Evolutionary conservation across 768 basidiomycete species (phyloP).

Genomic region (Hemileccinum rubropunctum): DNA sequence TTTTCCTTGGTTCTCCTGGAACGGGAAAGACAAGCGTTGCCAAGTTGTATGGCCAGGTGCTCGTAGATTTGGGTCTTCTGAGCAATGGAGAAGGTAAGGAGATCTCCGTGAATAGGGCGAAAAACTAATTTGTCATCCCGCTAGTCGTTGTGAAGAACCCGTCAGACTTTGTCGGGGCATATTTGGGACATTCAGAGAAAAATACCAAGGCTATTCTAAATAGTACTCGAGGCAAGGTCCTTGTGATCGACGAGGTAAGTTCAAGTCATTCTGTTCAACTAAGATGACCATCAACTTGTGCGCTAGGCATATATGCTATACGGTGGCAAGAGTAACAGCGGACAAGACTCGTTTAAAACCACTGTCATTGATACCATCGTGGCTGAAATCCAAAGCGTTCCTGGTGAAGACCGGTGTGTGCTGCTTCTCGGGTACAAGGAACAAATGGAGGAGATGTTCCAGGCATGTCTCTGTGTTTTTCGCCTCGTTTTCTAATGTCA

Average conservation of each 20-base stretch:
- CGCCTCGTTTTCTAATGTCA: not conserved
- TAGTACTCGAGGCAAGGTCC: slow-evolving; percentile 58
- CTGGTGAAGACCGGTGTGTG: slow-evolving; percentile 70
- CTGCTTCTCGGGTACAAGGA: slow-evolving; percentile 64
- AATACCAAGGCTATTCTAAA: slow-evolving; percentile 65
- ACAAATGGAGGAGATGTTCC: slow-evolving; percentile 73
- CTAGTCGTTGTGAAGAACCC: slow-evolving; percentile 68
- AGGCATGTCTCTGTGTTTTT: slow-evolving; percentile 37
- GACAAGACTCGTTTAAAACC: slow-evolving; percentile 54
- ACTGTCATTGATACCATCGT: slow-evolving; percentile 75
- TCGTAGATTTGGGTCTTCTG: slow-evolving; percentile 60
- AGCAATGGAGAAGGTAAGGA: slow-evolving; percentile 68
- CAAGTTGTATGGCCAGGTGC: slow-evolving; percentile 61
- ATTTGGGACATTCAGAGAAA: slow-evolving; percentile 57
- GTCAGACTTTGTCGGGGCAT: slow-evolving; percentile 60
- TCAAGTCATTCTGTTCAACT: too few relatives aligned
- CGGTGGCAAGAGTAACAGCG: slow-evolving; percentile 20
- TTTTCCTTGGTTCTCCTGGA: slow-evolving; percentile 67
- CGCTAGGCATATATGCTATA: slow-evolving; percentile 71
- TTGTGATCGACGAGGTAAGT: slow-evolving; percentile 68
- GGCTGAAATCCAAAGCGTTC: slow-evolving; percentile 67
- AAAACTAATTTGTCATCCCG: not conserved
- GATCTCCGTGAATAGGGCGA: too few relatives aligned
- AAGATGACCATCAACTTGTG: not conserved
- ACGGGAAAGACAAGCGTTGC: slow-evolving; percentile 75